These are phyloP conservation scores for Monosporascus sp. DNA, from an alignment of 2,329 filamentous ascomycete species.

Conservation along the genomic window DNA sequence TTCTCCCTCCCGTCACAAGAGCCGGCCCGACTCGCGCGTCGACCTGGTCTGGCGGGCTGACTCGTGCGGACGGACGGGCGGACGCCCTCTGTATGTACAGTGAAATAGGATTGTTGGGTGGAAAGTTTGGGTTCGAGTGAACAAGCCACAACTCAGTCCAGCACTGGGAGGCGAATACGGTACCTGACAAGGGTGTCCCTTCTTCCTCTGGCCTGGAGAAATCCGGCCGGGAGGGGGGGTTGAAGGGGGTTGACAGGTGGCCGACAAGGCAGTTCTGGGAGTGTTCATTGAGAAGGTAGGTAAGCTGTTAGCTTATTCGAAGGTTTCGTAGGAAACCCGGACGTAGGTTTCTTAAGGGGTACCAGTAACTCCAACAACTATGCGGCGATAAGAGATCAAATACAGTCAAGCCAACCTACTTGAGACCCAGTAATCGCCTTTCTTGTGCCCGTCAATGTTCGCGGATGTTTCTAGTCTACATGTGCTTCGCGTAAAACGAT, in stretches of 20 bases:
- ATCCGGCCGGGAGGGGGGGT: not conserved
- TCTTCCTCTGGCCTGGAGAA: not conserved
- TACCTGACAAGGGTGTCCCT: not conserved
- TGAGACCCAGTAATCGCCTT: no score
- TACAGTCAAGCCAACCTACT: no score
- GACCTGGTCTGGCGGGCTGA: not conserved
- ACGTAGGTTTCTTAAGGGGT: no score
- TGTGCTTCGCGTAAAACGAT: no score
- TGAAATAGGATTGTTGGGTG: not conserved
- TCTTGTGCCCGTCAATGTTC: no score
- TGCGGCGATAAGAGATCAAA: no score
- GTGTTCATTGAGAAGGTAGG: no score
- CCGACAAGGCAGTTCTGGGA: no score
- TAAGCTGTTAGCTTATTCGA: no score
- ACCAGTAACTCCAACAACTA: no score
- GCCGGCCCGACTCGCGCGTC: not conserved
- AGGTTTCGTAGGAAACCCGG: no score
- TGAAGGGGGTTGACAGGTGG: not conserved
- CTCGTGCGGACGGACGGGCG: not conserved
- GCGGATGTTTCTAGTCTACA: no score
- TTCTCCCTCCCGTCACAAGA: not conserved
- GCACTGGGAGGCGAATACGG: not conserved
- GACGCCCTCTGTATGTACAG: not conserved
- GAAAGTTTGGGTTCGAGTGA: not conserved
- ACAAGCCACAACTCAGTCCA: not conserved